Conservation (phyloP, 2,329 filamentous ascomycete species). For the Ophiocordyceps camponoti-leonardi region DNA sequence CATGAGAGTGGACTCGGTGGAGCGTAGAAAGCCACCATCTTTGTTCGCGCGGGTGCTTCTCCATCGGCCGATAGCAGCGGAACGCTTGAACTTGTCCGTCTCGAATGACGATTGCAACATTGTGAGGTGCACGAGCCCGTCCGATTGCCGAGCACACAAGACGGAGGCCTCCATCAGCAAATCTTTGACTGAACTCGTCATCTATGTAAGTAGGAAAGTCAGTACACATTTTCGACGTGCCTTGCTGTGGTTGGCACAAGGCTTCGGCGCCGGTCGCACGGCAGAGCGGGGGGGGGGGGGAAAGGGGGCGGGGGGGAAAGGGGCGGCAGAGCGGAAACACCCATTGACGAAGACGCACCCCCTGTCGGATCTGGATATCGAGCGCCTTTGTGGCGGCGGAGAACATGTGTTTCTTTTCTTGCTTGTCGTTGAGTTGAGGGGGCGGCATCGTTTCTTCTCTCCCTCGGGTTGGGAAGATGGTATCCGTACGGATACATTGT, state of each 20-base stretch:
- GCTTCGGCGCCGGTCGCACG: neutral
- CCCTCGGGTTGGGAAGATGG: neutral
- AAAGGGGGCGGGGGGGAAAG: too few species aligned
- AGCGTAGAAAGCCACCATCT: conserved; percentile 69
- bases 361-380: neutral
- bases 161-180: neutral
- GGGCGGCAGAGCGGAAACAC: neutral
- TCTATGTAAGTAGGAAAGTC: too few species aligned
- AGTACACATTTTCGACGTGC: neutral
- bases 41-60: conserved; percentile 63
- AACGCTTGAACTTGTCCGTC: conserved; percentile 54
- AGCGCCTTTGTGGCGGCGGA: neutral
- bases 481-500: neutral
- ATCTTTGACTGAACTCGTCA: neutral
- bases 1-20: conserved; percentile 73
- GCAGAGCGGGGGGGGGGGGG: neutral
- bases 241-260: conserved; percentile 1
- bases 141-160: neutral
- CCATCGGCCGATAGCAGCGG: neutral
- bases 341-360: neutral
- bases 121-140: conserved; percentile 40
- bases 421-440: too few species aligned
- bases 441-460: neutral
- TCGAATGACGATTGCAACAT: conserved; percentile 28
- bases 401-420: neutral